Evolutionary conservation across 1,139 yeast species (phyloP).

Genomic region (Scheffersomyces lignicola): DNA sequence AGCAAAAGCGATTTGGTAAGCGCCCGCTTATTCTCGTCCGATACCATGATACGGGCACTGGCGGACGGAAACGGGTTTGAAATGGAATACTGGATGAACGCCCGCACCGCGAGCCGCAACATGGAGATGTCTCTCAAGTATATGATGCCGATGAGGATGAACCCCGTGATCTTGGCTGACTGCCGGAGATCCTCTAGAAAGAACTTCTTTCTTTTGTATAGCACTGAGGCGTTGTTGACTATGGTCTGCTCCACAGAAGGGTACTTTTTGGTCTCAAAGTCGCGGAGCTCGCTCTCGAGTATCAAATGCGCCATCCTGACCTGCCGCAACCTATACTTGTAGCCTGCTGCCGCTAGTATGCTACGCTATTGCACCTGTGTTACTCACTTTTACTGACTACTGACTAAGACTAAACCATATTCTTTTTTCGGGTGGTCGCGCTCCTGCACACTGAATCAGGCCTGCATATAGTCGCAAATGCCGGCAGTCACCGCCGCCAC

Average conservation of each 20-base stretch:
- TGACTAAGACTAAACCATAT: no score
- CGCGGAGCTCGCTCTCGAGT: constrained; percentile 26
- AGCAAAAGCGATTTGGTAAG: constrained; percentile 29
- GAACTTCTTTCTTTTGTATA: constrained; percentile 41
- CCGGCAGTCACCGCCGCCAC: constrained; percentile 4
- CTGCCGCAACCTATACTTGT: no score
- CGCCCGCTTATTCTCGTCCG: constrained; percentile 30
- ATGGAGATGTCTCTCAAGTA: constrained; percentile 41
- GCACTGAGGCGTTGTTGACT: constrained; percentile 32
- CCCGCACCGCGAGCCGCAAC: constrained; percentile 25
- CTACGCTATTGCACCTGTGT: no score
- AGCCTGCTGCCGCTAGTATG: no score
- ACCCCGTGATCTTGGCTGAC: constrained; percentile 29
- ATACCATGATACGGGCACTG: constrained; percentile 13
- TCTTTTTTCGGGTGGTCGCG: no score
- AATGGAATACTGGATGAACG: constrained; percentile 29
- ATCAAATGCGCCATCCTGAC: no score
- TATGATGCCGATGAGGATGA: constrained; percentile 27
- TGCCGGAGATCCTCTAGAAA: constrained; percentile 37
- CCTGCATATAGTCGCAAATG: constrained; percentile 3
- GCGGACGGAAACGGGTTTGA: constrained; percentile 26
- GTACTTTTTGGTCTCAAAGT: constrained; percentile 29
- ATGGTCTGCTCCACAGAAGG: constrained; percentile 42
- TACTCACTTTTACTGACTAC: no score
- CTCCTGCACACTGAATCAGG: no score